Conservation (phyloP, 2,329 filamentous ascomycete species). For the Aureobasidium sp. region DNA sequence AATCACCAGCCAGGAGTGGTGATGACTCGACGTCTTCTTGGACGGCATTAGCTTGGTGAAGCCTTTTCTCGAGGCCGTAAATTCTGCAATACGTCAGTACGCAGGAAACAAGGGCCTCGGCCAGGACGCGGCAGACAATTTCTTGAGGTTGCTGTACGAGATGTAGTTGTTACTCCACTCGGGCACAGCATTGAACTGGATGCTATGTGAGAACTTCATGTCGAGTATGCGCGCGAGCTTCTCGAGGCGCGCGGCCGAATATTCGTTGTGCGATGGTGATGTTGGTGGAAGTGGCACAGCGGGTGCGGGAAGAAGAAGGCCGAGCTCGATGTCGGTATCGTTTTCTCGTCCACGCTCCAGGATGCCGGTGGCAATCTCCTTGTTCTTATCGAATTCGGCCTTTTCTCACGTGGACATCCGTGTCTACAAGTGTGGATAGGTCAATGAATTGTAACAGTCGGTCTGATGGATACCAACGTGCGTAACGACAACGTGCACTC, state of each 20-base stretch:
- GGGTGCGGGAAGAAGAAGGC: conserved; percentile 9
- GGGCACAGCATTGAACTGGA: conserved; percentile 99
- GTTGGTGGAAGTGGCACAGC: conserved; percentile 8
- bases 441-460: background rate
- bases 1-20: conserved; percentile 64
- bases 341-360: conserved; percentile 11
- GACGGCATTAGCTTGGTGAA: conserved; percentile 52
- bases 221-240: conserved; percentile 44
- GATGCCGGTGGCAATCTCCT: background rate
- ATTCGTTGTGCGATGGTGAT: conserved; percentile 8
- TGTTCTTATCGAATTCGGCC: background rate
- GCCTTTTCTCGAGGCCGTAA: conserved; percentile 84
- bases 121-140: conserved; percentile 59
- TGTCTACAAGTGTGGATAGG: background rate
- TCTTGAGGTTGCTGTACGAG: conserved; percentile 97
- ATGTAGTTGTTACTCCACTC: conserved; percentile 99
- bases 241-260: background rate
- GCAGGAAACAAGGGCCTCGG: background rate
- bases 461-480: background rate
- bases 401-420: conserved; percentile 10
- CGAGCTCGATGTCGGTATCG: conserved; percentile 12
- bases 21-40: conserved; percentile 71
- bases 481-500: background rate
- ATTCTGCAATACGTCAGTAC: conserved; percentile 54
- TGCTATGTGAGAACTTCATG: conserved; percentile 99